Conservation (phyloP, 208 protist genomes). For the Porcisia deanei region DNA sequence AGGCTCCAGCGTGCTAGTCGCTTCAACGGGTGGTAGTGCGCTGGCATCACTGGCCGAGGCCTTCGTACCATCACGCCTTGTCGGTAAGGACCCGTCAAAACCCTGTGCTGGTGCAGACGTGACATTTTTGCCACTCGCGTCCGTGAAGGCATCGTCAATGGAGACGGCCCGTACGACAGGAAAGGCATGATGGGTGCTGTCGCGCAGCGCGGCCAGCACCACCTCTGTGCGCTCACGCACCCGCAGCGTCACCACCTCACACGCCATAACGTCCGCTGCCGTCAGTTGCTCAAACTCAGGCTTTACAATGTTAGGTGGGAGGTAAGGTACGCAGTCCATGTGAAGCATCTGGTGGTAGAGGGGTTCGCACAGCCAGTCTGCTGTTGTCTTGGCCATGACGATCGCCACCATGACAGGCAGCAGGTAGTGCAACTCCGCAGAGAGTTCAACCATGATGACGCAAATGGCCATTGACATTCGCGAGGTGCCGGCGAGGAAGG, state of each 20-base stretch:
- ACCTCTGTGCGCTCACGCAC: conserved; percentile 69
- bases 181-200: conserved; percentile 92
- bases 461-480: conserved; percentile 94
- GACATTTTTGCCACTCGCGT: neutral
- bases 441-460: conserved; percentile 95
- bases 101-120: neutral
- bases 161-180: conserved; percentile 70
- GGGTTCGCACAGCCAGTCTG: conserved; percentile 85
- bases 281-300: conserved; percentile 89
- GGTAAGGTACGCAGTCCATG: conserved; percentile 90
- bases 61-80: neutral
- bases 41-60: neutral
- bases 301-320: conserved; percentile 53
- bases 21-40: neutral
- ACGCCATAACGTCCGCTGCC: conserved; percentile 90
- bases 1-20: neutral
- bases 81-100: neutral
- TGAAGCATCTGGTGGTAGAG: conserved; percentile 93
- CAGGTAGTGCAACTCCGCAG: conserved; percentile 92
- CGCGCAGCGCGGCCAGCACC: conserved; percentile 64
- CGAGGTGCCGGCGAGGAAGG: conserved; percentile 91
- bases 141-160: neutral
- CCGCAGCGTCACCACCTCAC: conserved; percentile 73
- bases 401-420: conserved; percentile 95
- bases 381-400: conserved; percentile 91